These are phyloP conservation scores for Ceratocystis smalleyi DNA, from an alignment of 2,329 filamentous ascomycete genomes.

Conservation along the genomic window DNA sequence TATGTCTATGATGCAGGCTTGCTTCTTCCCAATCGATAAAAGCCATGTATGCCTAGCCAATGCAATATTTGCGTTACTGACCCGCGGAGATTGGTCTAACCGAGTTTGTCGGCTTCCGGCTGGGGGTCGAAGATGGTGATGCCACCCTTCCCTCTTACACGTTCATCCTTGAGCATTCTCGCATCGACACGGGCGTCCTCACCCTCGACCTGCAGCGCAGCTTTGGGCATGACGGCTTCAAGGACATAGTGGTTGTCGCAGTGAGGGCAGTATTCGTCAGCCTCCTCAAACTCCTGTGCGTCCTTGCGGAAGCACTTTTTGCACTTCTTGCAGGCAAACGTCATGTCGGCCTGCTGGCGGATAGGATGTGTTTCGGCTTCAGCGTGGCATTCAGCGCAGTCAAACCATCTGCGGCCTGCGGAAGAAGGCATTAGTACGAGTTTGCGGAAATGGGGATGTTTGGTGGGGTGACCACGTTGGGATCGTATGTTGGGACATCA, in stretches of 20 bases:
- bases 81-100: constrained; percentile 33
- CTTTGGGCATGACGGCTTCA: constrained; percentile 71
- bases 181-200: constrained; percentile 76
- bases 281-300: constrained; percentile 78
- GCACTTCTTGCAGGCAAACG: constrained; percentile 97
- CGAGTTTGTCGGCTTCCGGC: constrained; percentile 58
- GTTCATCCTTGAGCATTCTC: constrained; percentile 85
- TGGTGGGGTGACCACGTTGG: background rate
- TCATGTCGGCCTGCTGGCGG: constrained; percentile 69
- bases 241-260: constrained; percentile 98
- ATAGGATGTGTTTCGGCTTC: constrained; percentile 68
- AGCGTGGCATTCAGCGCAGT: constrained; percentile 86
- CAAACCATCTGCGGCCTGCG: constrained; percentile 88
- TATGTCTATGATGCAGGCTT: background rate
- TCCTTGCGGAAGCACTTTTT: constrained; percentile 97
- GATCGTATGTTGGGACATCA: background rate
- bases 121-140: constrained; percentile 62
- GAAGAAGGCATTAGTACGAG: background rate
- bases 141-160: constrained; percentile 44
- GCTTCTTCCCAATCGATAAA: background rate
- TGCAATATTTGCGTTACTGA: no score
- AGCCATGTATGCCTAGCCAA: background rate
- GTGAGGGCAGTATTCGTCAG: constrained; percentile 96
- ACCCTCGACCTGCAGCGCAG: constrained; percentile 72
- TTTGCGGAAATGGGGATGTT: background rate